Conservation (phyloP, 345 rosid species). For the Laguncularia racemosa region DNA sequence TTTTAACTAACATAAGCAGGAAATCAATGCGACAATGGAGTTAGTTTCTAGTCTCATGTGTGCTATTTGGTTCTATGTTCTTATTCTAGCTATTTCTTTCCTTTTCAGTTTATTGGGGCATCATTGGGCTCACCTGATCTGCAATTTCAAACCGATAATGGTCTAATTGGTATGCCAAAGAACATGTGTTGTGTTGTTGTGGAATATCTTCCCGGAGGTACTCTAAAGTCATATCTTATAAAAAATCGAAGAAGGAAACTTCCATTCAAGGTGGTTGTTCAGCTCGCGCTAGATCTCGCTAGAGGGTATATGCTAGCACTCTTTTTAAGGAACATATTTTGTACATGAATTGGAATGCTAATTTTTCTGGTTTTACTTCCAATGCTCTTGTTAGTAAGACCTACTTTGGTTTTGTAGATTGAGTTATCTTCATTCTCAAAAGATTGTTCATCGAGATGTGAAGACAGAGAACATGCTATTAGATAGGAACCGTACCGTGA, state of each 20-base stretch:
- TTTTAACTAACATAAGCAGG: too few relatives aligned
- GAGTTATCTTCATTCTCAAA: slow-evolving; percentile 91
- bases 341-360: not conserved
- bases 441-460: slow-evolving; percentile 97
- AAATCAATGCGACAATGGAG: too few relatives aligned
- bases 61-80: not conserved
- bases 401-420: slow-evolving; percentile 41
- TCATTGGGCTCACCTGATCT: slow-evolving; percentile 86
- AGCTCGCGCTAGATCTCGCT: slow-evolving; percentile 95
- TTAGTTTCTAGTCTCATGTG: not conserved
- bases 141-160: slow-evolving; percentile 74
- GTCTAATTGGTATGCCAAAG: slow-evolving; percentile 76
- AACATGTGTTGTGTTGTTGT: slow-evolving; percentile 93
- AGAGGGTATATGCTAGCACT: slow-evolving; percentile 53
- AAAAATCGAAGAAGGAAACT: slow-evolving; percentile 87
- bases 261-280: slow-evolving; percentile 86
- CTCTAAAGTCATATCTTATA: slow-evolving; percentile 76
- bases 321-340: not conserved
- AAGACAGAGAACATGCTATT: slow-evolving; percentile 98
- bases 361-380: slow-evolving; percentile 2
- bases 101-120: slow-evolving; percentile 86
- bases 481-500: slow-evolving; percentile 75
- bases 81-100: not conserved
- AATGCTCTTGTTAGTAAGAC: slow-evolving; percentile 1
- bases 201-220: slow-evolving; percentile 95